phyloP scores from a whole-genome alignment of 352 stramenopile genomes.

The Pythium myriotylum region DNA sequence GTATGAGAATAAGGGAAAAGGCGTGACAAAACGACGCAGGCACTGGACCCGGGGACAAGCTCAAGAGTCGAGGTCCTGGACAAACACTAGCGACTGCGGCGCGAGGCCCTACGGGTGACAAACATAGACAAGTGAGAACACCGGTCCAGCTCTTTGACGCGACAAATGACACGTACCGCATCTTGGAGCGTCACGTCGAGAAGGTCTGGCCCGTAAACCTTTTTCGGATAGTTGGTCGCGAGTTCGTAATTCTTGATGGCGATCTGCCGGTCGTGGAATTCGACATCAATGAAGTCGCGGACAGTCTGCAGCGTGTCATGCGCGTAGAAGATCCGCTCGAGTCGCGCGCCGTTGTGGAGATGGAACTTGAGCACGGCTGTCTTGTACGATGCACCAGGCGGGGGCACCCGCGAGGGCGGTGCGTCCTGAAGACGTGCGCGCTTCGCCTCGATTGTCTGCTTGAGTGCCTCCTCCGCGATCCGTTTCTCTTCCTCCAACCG shows the following conservation, averaged over 20 bases:
- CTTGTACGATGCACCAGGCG: conserved; percentile 58
- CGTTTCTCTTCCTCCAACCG: conserved; percentile 34
- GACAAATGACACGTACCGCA: conserved; percentile 45
- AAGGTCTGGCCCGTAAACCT: conserved; percentile 64
- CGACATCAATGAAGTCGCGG: conserved; percentile 81
- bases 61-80: conserved; percentile 85
- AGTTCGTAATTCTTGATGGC: conserved; percentile 81
- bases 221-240: conserved; percentile 86
- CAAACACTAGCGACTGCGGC: conserved; percentile 76
- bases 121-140: background rate
- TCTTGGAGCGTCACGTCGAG: conserved; percentile 67
- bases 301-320: conserved; percentile 78
- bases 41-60: too few relatives aligned
- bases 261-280: conserved; percentile 79
- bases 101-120: conserved; percentile 50
- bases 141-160: background rate
- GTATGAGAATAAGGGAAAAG: too few relatives aligned
- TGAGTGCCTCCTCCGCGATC: conserved; percentile 33
- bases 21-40: too few relatives aligned
- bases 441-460: conserved; percentile 62
- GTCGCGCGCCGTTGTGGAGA: conserved; percentile 71
- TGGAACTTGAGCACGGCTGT: conserved; percentile 82
- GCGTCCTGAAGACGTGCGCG: conserved; percentile 43
- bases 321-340: conserved; percentile 82
- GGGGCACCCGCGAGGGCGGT: conserved; percentile 52